Evolutionary conservation across 306 rosid species (phyloP), one percentile per base, ranked within the genome.

Genomic region (Bauhinia variegata): DNA sequence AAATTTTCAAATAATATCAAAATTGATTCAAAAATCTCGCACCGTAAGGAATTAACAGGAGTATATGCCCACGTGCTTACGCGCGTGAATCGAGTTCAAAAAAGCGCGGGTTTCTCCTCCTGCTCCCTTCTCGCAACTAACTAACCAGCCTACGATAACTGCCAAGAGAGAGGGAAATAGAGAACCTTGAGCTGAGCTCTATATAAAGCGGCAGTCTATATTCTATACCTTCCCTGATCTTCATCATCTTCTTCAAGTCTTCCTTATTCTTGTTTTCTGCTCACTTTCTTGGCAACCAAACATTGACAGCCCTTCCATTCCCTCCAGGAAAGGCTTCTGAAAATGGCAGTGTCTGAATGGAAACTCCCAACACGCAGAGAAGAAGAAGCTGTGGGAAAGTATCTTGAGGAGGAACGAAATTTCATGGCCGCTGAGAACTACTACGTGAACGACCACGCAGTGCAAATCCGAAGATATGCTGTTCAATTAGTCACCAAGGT

Each of bases 211-310:
- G 1, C 3, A 14, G 11, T 2, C 28, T 23, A 23, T 23, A 11
- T 11, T 41, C 46, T 11, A 41, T n/a, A 23, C 5, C 11, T 41
- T 41, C 12, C 11, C 46, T 8, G 4, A 2, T 54, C 53, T 2
- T 52, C 2, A 4, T 10, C 12, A 14, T 72, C 19, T 10, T 64
- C 47, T 41, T 63, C 47, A 3, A 8, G 23, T 19, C 7, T 23
- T 4, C 30, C 11, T 8, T 14, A 1, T 7, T 8, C 23, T 7
- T 52, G 11, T 54, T 28, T 54, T 3, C 36, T 28, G 9, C 12
- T 28, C 57, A 10, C 9, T 64, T 57, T 67, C 74, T 77, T 16
- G 64, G 28, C 9, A 57, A 57, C 11, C 63, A 70, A 71, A 56
- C 54, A 64, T 10, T 14, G 0, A 39, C 6, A 9, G 7, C 17